Evolutionary conservation across 306 rosid genomes (phyloP).

Genomic region (Glycine soja): DNA sequence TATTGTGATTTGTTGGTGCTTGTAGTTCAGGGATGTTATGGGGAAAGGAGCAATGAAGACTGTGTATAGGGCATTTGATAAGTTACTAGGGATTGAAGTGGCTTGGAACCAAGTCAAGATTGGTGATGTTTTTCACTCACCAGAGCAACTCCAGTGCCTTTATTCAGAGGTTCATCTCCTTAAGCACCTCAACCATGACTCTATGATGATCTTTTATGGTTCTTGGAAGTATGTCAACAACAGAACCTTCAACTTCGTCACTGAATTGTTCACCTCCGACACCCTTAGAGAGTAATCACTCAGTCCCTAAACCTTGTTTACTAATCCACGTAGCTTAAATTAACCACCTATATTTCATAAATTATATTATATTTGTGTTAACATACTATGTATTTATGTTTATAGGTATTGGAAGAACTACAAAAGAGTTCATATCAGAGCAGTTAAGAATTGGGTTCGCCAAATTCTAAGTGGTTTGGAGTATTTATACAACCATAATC

Average conservation of each 20-base stretch:
- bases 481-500: conserved; percentile 71
- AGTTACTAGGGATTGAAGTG: conserved; percentile 77
- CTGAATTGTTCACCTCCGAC: conserved; percentile 92
- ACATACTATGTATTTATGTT: neutral
- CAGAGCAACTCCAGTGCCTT: conserved; percentile 76
- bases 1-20: conserved; percentile 28
- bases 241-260: conserved; percentile 91
- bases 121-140: conserved; percentile 70
- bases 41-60: conserved; percentile 93
- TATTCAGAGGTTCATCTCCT: conserved; percentile 94
- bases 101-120: conserved; percentile 95
- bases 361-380: neutral
- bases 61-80: conserved; percentile 83
- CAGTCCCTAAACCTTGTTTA: neutral
- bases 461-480: conserved; percentile 77
- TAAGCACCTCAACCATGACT: conserved; percentile 73
- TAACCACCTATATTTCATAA: neutral
- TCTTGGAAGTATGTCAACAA: conserved; percentile 74
- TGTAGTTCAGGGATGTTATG: conserved; percentile 73
- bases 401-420: conserved; percentile 74
- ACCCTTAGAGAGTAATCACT: conserved; percentile 81
- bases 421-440: conserved; percentile 60
- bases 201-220: conserved; percentile 72
- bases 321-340: neutral
- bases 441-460: conserved; percentile 79